These are phyloP conservation scores for Aspergillus leporis DNA, from an alignment of 495 filamentous ascomycete species.

Conservation along the genomic window DNA sequence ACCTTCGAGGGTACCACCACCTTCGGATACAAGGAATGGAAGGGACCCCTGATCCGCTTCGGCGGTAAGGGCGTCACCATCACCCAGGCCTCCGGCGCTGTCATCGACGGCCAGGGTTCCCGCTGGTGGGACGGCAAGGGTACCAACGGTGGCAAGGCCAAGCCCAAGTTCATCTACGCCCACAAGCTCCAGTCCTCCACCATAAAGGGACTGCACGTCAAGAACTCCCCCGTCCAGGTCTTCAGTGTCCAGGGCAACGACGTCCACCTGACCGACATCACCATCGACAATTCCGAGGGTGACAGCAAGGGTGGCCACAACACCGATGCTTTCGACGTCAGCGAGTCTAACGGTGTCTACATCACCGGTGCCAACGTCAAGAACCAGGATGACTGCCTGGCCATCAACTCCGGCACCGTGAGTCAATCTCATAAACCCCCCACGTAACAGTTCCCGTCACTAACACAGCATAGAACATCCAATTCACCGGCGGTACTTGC, in stretches of 20 bases:
- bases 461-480: slow-evolving; percentile 41
- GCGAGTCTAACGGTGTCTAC: slow-evolving; percentile 47
- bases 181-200: slow-evolving; percentile 44
- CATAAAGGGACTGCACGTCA: slow-evolving; percentile 46
- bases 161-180: slow-evolving; percentile 60
- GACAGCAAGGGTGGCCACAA: slow-evolving; percentile 56
- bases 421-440: background rate
- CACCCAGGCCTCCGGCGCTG: slow-evolving; percentile 34
- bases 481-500: slow-evolving; percentile 54
- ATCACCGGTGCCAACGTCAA: slow-evolving; percentile 56
- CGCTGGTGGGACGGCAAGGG: slow-evolving; percentile 57
- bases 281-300: slow-evolving; percentile 61
- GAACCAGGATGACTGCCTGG: slow-evolving; percentile 67
- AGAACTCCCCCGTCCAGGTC: slow-evolving; percentile 63
- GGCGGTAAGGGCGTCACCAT: slow-evolving; percentile 47
- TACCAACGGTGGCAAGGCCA: slow-evolving; percentile 55
- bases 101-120: slow-evolving; percentile 48
- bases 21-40: slow-evolving; percentile 56
- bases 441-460: background rate
- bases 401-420: slow-evolving; percentile 58
- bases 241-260: slow-evolving; percentile 58
- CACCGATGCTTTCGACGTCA: slow-evolving; percentile 68
- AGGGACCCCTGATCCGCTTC: slow-evolving; percentile 50
- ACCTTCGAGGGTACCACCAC: slow-evolving; percentile 53
- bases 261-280: slow-evolving; percentile 51